Percentiles rank a stretch among this genome's conserved stretches.
Conservation (phyloP, 208 protist species). For the Acanthamoeba castellanii region DNA sequence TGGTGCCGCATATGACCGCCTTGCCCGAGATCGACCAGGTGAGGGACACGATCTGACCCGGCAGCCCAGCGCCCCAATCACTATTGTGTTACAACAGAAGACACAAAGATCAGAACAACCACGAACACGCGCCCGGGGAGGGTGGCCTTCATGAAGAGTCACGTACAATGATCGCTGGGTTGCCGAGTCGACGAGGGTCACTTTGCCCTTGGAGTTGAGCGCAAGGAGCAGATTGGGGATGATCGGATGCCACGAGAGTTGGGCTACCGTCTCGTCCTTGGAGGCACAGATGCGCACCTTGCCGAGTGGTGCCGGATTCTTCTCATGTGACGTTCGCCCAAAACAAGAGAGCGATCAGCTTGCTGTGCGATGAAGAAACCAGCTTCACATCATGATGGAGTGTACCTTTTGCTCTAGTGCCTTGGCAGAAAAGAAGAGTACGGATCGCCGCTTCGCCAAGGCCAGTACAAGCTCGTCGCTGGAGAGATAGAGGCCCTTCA, state of each 20-base stretch:
- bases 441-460: background rate
- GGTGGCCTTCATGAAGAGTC: background rate
- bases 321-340: background rate
- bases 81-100: background rate
- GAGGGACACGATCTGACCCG: background rate
- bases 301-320: background rate
- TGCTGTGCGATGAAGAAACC: background rate
- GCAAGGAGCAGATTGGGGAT: constrained; percentile 15
- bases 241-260: constrained; percentile 21
- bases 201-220: constrained; percentile 34
- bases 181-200: constrained; percentile 23
- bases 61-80: background rate
- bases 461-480: background rate
- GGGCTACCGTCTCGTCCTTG: background rate
- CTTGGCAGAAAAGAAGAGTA: constrained; percentile 45
- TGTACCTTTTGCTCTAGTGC: background rate
- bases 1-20: background rate
- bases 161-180: background rate
- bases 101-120: background rate
- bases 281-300: constrained; percentile 49
- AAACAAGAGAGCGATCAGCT: background rate
- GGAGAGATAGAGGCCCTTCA: constrained; percentile 3
- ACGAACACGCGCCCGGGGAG: too few species aligned
- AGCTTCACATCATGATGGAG: background rate
- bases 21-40: background rate